Evolutionary conservation across 352 stramenopile species (phyloP).

Genomic region (Globisporangium lucens): DNA sequence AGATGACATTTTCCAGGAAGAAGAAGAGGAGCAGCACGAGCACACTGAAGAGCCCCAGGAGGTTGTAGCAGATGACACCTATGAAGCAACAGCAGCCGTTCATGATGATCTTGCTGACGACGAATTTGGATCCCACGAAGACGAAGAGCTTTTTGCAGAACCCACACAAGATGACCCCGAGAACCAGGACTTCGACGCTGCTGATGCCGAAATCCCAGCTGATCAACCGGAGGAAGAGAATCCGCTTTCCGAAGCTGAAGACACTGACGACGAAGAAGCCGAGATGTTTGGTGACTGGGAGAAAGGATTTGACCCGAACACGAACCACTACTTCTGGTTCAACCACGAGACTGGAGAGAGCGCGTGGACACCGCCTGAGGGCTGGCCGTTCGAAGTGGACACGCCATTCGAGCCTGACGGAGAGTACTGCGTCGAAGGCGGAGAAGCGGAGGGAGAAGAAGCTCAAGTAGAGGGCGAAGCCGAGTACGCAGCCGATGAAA

Average conservation of each 20-base stretch:
- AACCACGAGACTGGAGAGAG: constrained; percentile 80
- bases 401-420: constrained; percentile 51
- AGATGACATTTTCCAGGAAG: neutral
- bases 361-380: constrained; percentile 71
- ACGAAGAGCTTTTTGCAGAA: neutral
- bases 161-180: neutral
- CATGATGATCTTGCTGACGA: neutral
- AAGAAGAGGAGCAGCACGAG: neutral
- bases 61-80: neutral
- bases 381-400: constrained; percentile 73
- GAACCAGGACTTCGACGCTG: neutral
- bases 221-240: constrained; percentile 17
- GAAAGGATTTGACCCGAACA: constrained; percentile 77
- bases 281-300: constrained; percentile 83
- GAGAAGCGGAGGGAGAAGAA: constrained; percentile 8
- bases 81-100: neutral
- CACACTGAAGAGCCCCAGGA: neutral
- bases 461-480: constrained; percentile 12
- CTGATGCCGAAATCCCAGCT: neutral
- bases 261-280: constrained; percentile 72
- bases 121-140: neutral
- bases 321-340: constrained; percentile 89
- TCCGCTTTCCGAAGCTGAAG: constrained; percentile 31
- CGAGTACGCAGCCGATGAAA: constrained; percentile 14
- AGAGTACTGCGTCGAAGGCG: constrained; percentile 16